Evolutionary conservation across 257 asterid species (phyloP), one percentile per base, ranked within the genome.

Genomic region (Schizonepeta tenuifolia): DNA sequence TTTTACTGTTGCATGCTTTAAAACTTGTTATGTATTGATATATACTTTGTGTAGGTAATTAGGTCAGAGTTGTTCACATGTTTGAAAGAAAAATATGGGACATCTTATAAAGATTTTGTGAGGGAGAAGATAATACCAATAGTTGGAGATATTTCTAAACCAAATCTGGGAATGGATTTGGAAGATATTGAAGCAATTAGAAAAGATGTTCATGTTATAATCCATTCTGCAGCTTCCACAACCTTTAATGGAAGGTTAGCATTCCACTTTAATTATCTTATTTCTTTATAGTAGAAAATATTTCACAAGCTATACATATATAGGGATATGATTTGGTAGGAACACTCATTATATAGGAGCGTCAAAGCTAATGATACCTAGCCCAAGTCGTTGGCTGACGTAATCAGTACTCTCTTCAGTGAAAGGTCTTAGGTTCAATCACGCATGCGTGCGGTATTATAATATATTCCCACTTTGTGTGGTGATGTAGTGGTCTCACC

Each of bases 131-230:
- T 87, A 22, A 75, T 87, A 50, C 84, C 90, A 0, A 64, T 87
- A 1, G 78, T 62, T 0, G 93, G 93, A 28, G 77, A 87, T 50
- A 77, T 85, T 0, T 62, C 77, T 11, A 85, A 83, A 55, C 78
- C 89, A 20, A 87, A 87, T 13, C 17, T 87, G 9, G 93, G 93
- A 63, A 74, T 87, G 81, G 87, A 85, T 31, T 62, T 58, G 7
- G 68, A 77, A 33, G 69, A 50, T 7, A 49, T 67, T 44, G 69
- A 70, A 3, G 28, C 44, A 14, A 20, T 87, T 40, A 69, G 70
- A 17, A 67, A 72, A 36, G 83, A 87, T 13, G 82, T 78, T 1
- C 69, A 85, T 47, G 79, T 87, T 3, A 85, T 87, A 15, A 63
- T 87, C 13, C 73, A 73, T 2, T 79, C 86, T 26, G 90, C 90